Base-by-base conservation (phyloP, 768 basidiomycete species). In the Daedaleopsis nitida region DNA sequence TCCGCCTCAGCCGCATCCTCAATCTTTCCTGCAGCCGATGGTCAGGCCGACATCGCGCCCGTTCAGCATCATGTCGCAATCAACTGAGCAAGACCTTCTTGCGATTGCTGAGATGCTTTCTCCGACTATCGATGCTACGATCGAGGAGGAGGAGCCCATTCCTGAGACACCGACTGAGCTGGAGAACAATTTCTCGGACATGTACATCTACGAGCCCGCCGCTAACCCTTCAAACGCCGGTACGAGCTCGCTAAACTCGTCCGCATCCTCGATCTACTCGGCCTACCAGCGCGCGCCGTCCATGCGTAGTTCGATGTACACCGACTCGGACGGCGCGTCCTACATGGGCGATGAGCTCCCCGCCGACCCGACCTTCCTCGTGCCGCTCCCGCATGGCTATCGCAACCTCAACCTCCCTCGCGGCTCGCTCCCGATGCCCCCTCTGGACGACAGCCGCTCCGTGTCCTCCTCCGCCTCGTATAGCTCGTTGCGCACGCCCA, bases 91-190 rank as follows among this genome's bases (percentile, higher is more conserved):
- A 34, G 84, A 85, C 60, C 75, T 85, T 14, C 69, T 76, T n/a
- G 81, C 78, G n/a, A 70, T 85, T 50, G 78, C 80, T 1, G 83
- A 83, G 32, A 70, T 83, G 44, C 74, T 85, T 58, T 74, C 78
- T 12, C 73, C 76, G 1, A 63, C 72, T 34, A 64, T 76, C 21
- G 69, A 68, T 16, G 70, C 73, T 24, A 37, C 60, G 16, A 51
- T 44, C 9, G 63, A 12, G 19, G 71, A 67, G 47, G 68, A 69
- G 10, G 70, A 70, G 56, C 70, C 70, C n/a, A 37, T 24, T 7
- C 69, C 70, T 47, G 73, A 73, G 55, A 38, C 52, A 12, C 23
- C 47, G 23, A 14, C 56, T 34, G 57, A 61, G 45, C 54, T 60
- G 19, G 55, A 55, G 24, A 37, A 50, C 27, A 32, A 7, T 1